Base-by-base conservation (phyloP, 139 green algal genomes). In the Pleodorina starrii region DNA sequence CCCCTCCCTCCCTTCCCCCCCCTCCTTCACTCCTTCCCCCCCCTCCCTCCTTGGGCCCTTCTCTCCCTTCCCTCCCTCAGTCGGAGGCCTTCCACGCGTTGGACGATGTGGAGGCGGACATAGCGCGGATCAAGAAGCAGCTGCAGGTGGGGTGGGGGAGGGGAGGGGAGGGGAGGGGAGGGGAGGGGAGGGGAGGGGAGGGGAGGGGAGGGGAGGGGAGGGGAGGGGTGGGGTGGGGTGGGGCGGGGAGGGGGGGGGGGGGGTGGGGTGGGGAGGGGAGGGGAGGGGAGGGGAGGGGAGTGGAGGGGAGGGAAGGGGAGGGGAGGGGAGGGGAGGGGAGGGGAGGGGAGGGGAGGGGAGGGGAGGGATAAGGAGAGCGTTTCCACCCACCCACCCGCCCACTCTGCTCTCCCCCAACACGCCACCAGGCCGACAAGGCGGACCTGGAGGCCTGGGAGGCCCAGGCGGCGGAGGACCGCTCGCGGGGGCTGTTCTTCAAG, bases 401-500 rank as follows among this genome's bases (percentile, higher is more conserved):
- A 66, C 54, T 66, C 19, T 50, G 35, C 36, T 11, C 69, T 2
- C 36, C 36, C 10, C 38, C 36, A n/a, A 29, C 38, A 66, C 19
- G 4, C 38, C n/a, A 38, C 23, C 43, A 93, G 90, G 90, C 86
- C 14, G 90, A 93, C 32, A 82, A 90, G 43, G 90, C 69, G 29
- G 90, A 93, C 54, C 59, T 91, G 42, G 71, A 36, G 7, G 81
- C 81, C 5, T 87, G 42, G n/a, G 81, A 87, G 81, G 60, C n/a
- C 19, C 42, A 54, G 38, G 5, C 86, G 0, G 87, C 90, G 21
- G 63, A 86, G 51, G 86, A 86, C 27, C 90, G 90, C 66, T 89
- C 63, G 60, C 44, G 85, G 32, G 90, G 90, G 11, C 86, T 93
- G 27, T 93, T 93, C 51, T 93, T 93, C 75, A 90, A 86, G 36